A percentile compares a stretch with the other conserved stretches of the same genome.
phyloP scores from a whole-genome alignment of 1,139 yeast genomes.

The Candida frijolesensis region DNA sequence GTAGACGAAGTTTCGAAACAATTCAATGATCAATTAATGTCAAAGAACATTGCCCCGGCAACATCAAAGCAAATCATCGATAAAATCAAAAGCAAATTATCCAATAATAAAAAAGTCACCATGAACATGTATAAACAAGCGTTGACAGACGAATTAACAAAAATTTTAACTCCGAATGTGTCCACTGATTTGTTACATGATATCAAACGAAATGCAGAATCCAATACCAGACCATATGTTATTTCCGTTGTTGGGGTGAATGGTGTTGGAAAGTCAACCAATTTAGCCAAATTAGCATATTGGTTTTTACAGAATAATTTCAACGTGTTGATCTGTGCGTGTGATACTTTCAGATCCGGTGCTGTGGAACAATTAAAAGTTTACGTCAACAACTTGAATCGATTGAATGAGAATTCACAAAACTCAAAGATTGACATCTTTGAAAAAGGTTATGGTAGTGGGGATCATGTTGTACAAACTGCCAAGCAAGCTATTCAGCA shows the following conservation, averaged over 20 bases:
- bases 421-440: slow-evolving; percentile 71
- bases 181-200: slow-evolving; percentile 87
- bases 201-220: slow-evolving; percentile 47
- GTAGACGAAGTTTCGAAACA: slow-evolving; percentile 44
- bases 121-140: slow-evolving; percentile 50
- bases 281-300: slow-evolving; percentile 88
- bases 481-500: slow-evolving; percentile 91
- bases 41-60: slow-evolving; percentile 46
- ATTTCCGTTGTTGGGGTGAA: slow-evolving; percentile 97
- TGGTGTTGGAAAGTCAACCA: slow-evolving; percentile 97
- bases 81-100: slow-evolving; percentile 34
- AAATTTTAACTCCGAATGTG: slow-evolving; percentile 87
- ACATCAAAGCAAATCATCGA: slow-evolving; percentile 43
- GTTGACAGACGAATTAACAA: slow-evolving; percentile 73
- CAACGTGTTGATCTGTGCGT: slow-evolving; percentile 88
- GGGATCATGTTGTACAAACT: slow-evolving; percentile 86
- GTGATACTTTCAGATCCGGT: slow-evolving; percentile 97
- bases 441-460: slow-evolving; percentile 96
- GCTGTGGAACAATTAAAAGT: slow-evolving; percentile 96
- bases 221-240: slow-evolving; percentile 69
- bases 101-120: slow-evolving; percentile 32
- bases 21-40: slow-evolving; percentile 44
- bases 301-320: slow-evolving; percentile 92
- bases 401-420: slow-evolving; percentile 34
- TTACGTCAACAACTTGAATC: slow-evolving; percentile 82